Evolutionary conservation across 2,329 filamentous ascomycete species (phyloP).

Genomic region (Phaeosphaeria sp.): DNA sequence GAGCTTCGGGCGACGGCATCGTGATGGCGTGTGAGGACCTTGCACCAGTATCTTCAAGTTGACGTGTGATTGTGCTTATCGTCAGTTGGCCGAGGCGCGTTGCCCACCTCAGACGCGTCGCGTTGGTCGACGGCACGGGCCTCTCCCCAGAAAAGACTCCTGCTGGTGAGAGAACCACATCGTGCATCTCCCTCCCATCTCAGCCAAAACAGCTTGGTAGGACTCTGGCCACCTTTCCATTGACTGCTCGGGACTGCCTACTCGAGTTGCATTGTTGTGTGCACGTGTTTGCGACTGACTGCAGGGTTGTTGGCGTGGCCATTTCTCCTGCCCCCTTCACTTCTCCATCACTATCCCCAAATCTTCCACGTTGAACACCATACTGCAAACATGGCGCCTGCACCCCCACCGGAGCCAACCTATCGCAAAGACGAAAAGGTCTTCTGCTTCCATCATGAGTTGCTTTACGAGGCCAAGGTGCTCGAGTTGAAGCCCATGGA

Average conservation of each 20-base stretch:
- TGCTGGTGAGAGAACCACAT: constrained; percentile 14
- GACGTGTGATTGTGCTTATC: constrained; percentile 1
- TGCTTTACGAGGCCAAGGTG: constrained; percentile 97
- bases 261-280: neutral
- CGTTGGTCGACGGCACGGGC: constrained; percentile 20
- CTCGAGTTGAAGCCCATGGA: constrained; percentile 75
- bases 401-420: constrained; percentile 58
- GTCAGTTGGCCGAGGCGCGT: constrained; percentile 7
- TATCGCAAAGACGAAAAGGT: constrained; percentile 85
- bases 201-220: neutral
- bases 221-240: neutral
- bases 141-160: constrained; percentile 23
- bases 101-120: constrained; percentile 22
- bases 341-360: constrained; percentile 13
- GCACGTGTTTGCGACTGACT: constrained; percentile 18
- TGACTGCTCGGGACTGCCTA: neutral
- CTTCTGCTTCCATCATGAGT: constrained; percentile 95
- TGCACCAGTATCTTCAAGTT: neutral
- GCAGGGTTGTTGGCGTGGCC: constrained; percentile 20
- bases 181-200: constrained; percentile 14
- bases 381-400: constrained; percentile 57
- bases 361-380: constrained; percentile 5
- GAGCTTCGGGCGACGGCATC: constrained; percentile 77
- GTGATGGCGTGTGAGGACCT: constrained; percentile 9
- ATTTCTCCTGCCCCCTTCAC: constrained; percentile 19